phyloP scores from a whole-genome alignment of 1,139 yeast species.

The Oligophagozyma castellii region DNA sequence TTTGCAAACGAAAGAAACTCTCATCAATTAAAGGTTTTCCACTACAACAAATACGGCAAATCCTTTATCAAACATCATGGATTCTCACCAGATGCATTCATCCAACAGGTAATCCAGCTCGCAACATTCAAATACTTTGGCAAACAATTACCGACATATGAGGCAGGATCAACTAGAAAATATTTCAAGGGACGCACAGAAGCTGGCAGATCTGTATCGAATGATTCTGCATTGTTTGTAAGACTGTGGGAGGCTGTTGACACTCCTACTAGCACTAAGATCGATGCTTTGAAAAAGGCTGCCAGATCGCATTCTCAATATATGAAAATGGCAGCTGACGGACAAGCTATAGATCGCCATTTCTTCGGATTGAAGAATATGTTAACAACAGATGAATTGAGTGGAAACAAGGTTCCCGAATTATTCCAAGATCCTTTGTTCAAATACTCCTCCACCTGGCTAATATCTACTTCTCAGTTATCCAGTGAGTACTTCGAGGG shows the following conservation, averaged over 20 bases:
- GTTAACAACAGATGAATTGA: constrained; percentile 35
- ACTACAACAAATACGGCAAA: constrained; percentile 62
- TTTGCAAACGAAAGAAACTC: constrained; percentile 38
- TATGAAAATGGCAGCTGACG: constrained; percentile 68
- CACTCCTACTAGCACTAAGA: constrained; percentile 43
- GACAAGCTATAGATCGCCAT: constrained; percentile 89
- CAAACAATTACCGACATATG: constrained; percentile 79
- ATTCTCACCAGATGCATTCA: constrained; percentile 65
- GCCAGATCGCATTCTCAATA: constrained; percentile 62
- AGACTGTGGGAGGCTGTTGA: constrained; percentile 57
- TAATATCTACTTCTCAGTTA: constrained; percentile 76
- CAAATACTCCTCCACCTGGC: constrained; percentile 72
- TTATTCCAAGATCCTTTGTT: constrained; percentile 68
- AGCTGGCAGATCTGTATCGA: constrained; percentile 80
- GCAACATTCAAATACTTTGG: constrained; percentile 76
- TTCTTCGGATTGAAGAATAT: constrained; percentile 77
- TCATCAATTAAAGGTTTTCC: constrained; percentile 54
- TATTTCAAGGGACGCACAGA: constrained; percentile 92
- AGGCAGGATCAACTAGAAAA: constrained; percentile 88
- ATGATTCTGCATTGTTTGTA: constrained; percentile 60
- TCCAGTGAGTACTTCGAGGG: constrained; percentile 83
- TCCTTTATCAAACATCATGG: constrained; percentile 53
- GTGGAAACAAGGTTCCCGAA: constrained; percentile 40
- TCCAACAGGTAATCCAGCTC: constrained; percentile 63
- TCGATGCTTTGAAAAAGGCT: constrained; percentile 60